Conservation (phyloP, 2,329 filamentous ascomycete species). For the Apiospora kogelbergensis region DNA sequence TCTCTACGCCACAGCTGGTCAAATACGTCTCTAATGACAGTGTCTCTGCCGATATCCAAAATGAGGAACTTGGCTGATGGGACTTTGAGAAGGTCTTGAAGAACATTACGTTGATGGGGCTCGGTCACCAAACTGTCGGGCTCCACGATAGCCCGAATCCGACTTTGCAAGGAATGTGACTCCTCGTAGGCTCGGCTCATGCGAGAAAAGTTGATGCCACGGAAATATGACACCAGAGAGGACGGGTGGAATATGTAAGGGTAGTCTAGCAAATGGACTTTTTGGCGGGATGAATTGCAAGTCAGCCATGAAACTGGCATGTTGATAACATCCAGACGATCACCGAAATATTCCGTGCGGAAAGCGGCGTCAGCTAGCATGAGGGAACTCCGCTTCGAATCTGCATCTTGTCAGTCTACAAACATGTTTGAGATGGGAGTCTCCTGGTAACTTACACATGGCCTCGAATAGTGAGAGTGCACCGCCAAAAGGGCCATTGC, state of each 20-base stretch:
- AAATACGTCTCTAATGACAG: constrained; percentile 72
- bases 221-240: constrained; percentile 78
- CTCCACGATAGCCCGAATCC: constrained; percentile 56
- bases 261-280: constrained; percentile 74
- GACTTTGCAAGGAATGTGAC: constrained; percentile 56
- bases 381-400: constrained; percentile 62
- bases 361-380: constrained; percentile 70
- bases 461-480: constrained; percentile 72
- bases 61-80: constrained; percentile 72
- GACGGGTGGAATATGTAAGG: constrained; percentile 76
- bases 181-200: constrained; percentile 82
- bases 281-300: constrained; percentile 60
- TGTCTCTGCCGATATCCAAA: constrained; percentile 65
- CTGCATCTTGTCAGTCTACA: constrained; percentile 33
- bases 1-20: constrained; percentile 90
- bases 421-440: not conserved
- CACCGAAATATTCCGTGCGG: constrained; percentile 71
- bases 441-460: constrained; percentile 58
- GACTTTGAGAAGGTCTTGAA: constrained; percentile 63
- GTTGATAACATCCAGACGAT: constrained; percentile 71
- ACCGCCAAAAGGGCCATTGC: constrained; percentile 71
- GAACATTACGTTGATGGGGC: constrained; percentile 57
- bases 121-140: constrained; percentile 56
- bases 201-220: constrained; percentile 79
- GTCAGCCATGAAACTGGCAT: constrained; percentile 73